Evolutionary conservation across 2,329 filamentous ascomycete genomes (phyloP).

Genomic region (Penicillium sp.): DNA sequence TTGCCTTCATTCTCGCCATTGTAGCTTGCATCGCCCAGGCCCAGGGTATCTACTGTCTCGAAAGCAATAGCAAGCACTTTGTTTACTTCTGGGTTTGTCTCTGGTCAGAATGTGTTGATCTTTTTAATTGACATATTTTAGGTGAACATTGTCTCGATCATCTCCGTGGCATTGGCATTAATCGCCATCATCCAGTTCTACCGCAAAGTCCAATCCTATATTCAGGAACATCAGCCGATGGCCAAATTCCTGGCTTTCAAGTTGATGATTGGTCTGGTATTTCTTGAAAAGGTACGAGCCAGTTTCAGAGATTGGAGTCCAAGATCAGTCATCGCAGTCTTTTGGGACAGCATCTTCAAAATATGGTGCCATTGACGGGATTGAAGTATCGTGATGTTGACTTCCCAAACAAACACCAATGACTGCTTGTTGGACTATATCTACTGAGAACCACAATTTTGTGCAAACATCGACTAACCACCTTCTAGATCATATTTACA

Average conservation of each 20-base stretch:
- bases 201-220: conserved; percentile 18
- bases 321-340: too few species aligned
- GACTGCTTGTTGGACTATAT: too few species aligned
- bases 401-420: too few species aligned
- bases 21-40: conserved; percentile 30
- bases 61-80: conserved; percentile 30
- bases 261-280: conserved; percentile 28
- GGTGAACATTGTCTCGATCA: conserved; percentile 13
- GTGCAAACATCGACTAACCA: too few species aligned
- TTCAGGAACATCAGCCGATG: conserved; percentile 28
- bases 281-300: conserved; percentile 24
- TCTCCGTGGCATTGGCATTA: conserved; percentile 24
- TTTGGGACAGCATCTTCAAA: not conserved
- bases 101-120: too few species aligned
- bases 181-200: conserved; percentile 27
- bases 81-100: conserved; percentile 39
- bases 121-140: too few species aligned
- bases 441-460: too few species aligned
- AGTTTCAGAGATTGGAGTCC: too few species aligned
- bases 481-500: conserved; percentile 25
- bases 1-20: conserved; percentile 23
- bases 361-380: too few species aligned
- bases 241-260: conserved; percentile 35
- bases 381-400: too few species aligned
- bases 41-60: conserved; percentile 26